Evolutionary conservation across 441 rosid species (phyloP).

Genomic region (Mallotus repandus): DNA sequence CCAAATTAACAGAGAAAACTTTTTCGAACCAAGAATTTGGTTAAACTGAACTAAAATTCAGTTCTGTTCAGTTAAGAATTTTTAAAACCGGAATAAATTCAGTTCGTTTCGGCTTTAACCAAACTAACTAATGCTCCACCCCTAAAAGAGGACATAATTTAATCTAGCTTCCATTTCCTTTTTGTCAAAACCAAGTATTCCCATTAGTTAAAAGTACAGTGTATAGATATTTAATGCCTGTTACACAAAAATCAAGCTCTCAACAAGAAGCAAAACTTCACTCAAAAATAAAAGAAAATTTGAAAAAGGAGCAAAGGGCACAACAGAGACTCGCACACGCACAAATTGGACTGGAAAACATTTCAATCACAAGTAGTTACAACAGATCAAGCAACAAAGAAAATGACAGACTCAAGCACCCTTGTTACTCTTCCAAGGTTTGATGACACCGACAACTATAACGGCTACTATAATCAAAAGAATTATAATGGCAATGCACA

Average conservation of each 20-base stretch:
- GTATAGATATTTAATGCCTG: neutral
- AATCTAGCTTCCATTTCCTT: too few species aligned
- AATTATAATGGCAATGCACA: conserved; percentile 79
- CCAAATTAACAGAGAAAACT: too few species aligned
- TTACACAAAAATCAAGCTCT: neutral
- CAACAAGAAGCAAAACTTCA: neutral
- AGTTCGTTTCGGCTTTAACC: too few species aligned
- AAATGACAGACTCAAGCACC: conserved; percentile 46
- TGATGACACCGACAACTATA: conserved; percentile 59
- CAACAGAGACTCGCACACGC: neutral
- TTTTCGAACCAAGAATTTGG: too few species aligned
- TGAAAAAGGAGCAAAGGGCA: neutral
- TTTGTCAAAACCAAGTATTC: neutral
- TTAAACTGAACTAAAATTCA: too few species aligned
- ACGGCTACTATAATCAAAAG: conserved; percentile 71
- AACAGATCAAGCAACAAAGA: neutral
- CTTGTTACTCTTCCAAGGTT: conserved; percentile 75
- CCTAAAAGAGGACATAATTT: too few species aligned
- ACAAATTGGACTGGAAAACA: neutral
- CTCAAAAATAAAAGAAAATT: neutral
- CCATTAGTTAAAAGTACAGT: neutral
- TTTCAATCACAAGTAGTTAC: neutral
- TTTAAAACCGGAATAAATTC: too few species aligned
- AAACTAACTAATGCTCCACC: too few species aligned
- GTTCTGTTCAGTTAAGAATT: too few species aligned